These are phyloP conservation scores for Cercospora sp. DNA, from an alignment of 2,329 filamentous ascomycete species.

Conservation along the genomic window DNA sequence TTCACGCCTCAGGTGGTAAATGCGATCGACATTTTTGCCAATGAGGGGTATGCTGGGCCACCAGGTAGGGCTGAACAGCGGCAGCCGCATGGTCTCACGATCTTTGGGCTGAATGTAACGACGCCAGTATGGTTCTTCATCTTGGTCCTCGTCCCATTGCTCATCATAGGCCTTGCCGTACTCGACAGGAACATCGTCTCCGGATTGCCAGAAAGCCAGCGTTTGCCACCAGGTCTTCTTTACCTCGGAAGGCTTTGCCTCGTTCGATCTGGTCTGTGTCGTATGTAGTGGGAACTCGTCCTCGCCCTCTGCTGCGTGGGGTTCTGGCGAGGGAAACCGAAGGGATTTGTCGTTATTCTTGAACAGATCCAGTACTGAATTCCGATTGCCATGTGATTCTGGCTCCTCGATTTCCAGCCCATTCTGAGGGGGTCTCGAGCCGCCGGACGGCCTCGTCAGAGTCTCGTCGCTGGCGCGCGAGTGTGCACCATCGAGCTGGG, in stretches of 20 bases:
- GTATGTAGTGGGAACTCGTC: slow-evolving; percentile 34
- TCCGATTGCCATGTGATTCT: slow-evolving; percentile 21
- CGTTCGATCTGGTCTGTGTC: slow-evolving; percentile 6
- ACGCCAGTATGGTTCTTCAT: slow-evolving; percentile 71
- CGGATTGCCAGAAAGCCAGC: slow-evolving; percentile 36
- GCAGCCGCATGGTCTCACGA: slow-evolving; percentile 79
- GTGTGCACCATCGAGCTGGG: slow-evolving; percentile 8
- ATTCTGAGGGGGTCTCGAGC: slow-evolving; percentile 25
- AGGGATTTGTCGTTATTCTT: slow-evolving; percentile 36
- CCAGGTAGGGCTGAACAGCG: slow-evolving; percentile 63
- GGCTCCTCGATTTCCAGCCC: slow-evolving; percentile 37
- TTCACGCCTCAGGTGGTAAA: slow-evolving; percentile 71
- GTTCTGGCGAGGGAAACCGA: slow-evolving; percentile 49
- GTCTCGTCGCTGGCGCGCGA: slow-evolving; percentile 24
- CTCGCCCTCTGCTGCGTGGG: slow-evolving; percentile 38
- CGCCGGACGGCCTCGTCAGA: slow-evolving; percentile 27
- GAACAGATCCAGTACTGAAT: slow-evolving; percentile 36
- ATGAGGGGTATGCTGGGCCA: slow-evolving; percentile 76
- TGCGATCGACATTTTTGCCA: slow-evolving; percentile 90
- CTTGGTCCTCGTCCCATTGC: slow-evolving; percentile 61
- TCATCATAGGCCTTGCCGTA: slow-evolving; percentile 67
- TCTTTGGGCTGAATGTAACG: slow-evolving; percentile 79
- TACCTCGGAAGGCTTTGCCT: slow-evolving; percentile 6
- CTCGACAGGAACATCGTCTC: slow-evolving; percentile 27
- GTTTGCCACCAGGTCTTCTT: slow-evolving; percentile 36